Base-by-base conservation (phyloP, 345 rosid genomes). In the Murraya koenigii region DNA sequence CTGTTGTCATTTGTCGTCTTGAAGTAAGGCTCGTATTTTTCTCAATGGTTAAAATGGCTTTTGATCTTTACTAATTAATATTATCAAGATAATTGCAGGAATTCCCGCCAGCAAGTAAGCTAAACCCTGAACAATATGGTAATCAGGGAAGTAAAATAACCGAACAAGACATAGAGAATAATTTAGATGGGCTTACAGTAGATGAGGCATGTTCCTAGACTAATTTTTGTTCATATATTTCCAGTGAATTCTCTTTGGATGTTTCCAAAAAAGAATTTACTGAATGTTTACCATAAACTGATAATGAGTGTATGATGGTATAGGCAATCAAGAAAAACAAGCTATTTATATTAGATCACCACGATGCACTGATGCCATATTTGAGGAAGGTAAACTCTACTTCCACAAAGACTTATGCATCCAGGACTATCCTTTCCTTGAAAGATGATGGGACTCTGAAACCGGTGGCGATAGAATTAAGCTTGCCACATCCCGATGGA, bases 401-500 rank as follows among this genome's bases (percentile, higher is more conserved):
- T 36, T 62, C 86, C 0, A 82, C 84, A 28, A 90, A 89, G 85
- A 88, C 86, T 75, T 95, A 93, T 25, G 97, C 98, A 49, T 79
- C 92, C 2, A 88, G 98, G 30, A 95, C 99, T 19, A 65, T 93
- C 70, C 92, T 93, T 72, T 91, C 89, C 83, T 81, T 93, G 87
- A 85, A 88, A 84, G 84, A 87, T 56, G 94, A 93, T 63, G 98
- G 91, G 20, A 92, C 96, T 47, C 83, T 95, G 88, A 92, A 88
- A 85, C 99, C 99, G 38, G 66, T 92, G 69, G 94, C 89, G 36
- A 93, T 95, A 39, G 98, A 93, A 80, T 80, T 93, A 77, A 92
- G 97, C 83, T 81, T 83, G 80, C 99, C 97, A 20, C 92, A 90
- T 84, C 89, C 88, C n/a, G 62, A 89, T 3, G 95, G 91, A 59